A percentile compares a stretch with the other conserved stretches of the same genome.
phyloP scores from a whole-genome alignment of 176 grass and related monocot species.

The Oryza punctata region DNA sequence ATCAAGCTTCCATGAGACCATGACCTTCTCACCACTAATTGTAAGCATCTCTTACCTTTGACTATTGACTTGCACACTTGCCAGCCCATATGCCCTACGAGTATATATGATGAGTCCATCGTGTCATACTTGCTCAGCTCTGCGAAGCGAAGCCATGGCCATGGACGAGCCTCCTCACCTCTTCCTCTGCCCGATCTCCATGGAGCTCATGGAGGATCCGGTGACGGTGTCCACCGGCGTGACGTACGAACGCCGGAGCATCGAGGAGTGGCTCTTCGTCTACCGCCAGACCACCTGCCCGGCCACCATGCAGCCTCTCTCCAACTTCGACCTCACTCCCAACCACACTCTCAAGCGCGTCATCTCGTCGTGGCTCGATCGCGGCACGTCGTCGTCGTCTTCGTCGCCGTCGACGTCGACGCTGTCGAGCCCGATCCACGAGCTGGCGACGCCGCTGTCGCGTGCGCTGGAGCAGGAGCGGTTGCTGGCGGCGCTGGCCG shows the following conservation, averaged over 20 bases:
- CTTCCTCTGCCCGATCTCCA: slow-evolving; percentile 84
- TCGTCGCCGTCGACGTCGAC: slow-evolving; percentile 43
- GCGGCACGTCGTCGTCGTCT: slow-evolving; percentile 12
- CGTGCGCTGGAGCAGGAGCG: slow-evolving; percentile 42
- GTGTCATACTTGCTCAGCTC: slow-evolving; percentile 23
- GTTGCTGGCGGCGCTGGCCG: slow-evolving; percentile 41
- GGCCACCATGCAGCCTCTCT: slow-evolving; percentile 76
- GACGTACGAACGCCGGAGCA: slow-evolving; percentile 82
- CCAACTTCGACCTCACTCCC: slow-evolving; percentile 69
- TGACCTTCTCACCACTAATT: slow-evolving; percentile 10
- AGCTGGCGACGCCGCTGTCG: slow-evolving; percentile 33
- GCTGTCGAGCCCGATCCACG: slow-evolving; percentile 33
- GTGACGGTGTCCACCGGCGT: slow-evolving; percentile 82
- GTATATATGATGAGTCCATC: slow-evolving; percentile 20
- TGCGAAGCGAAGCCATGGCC: slow-evolving; percentile 37
- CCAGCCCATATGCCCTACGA: neutral
- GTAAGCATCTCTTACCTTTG: slow-evolving; percentile 43
- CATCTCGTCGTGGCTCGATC: slow-evolving; percentile 67
- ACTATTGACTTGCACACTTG: slow-evolving; percentile 44
- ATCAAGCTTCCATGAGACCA: neutral
- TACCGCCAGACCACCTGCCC: slow-evolving; percentile 77
- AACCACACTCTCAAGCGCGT: slow-evolving; percentile 87
- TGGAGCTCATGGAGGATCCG: slow-evolving; percentile 94
- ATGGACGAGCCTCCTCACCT: slow-evolving; percentile 54
- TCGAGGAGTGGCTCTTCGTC: slow-evolving; percentile 73